phyloP scores from a whole-genome alignment of 2,329 filamentous ascomycete genomes.

The Sarocladium strictum region DNA sequence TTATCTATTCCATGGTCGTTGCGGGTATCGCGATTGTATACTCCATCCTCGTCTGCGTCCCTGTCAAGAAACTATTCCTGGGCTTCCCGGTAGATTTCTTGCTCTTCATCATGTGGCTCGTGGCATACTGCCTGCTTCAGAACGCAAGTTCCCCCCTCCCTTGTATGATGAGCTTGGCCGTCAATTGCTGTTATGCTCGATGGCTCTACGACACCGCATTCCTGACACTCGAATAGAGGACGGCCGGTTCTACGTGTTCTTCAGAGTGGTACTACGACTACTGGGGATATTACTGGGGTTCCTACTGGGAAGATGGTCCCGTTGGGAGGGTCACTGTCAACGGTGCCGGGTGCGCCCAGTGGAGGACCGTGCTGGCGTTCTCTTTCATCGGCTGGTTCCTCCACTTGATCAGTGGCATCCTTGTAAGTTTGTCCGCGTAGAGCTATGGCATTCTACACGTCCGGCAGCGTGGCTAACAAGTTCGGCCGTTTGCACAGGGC shows the following conservation, averaged over 20 bases:
- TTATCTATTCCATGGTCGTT: conserved; percentile 21
- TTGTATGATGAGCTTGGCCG: background rate
- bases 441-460: background rate
- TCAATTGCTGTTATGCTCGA: too few relatives aligned
- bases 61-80: conserved; percentile 17
- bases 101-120: conserved; percentile 22
- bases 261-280: conserved; percentile 18
- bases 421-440: conserved; percentile 12
- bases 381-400: conserved; percentile 17
- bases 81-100: conserved; percentile 21
- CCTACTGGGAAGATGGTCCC: conserved; percentile 14
- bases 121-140: conserved; percentile 20
- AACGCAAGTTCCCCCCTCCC: conserved; percentile 12
- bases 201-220: background rate
- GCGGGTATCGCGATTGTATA: conserved; percentile 22
- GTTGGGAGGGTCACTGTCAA: conserved; percentile 11
- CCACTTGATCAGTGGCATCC: conserved; percentile 17
- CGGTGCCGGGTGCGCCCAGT: conserved; percentile 15
- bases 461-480: background rate
- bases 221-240: conserved; percentile 11
- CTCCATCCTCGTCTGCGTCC: conserved; percentile 16
- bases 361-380: conserved; percentile 19
- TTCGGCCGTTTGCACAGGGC: background rate
- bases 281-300: conserved; percentile 23
- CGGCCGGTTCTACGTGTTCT: conserved; percentile 12